These are phyloP conservation scores for Aspergillus homomorphus DNA, from an alignment of 495 filamentous ascomycete species.

Conservation along the genomic window DNA sequence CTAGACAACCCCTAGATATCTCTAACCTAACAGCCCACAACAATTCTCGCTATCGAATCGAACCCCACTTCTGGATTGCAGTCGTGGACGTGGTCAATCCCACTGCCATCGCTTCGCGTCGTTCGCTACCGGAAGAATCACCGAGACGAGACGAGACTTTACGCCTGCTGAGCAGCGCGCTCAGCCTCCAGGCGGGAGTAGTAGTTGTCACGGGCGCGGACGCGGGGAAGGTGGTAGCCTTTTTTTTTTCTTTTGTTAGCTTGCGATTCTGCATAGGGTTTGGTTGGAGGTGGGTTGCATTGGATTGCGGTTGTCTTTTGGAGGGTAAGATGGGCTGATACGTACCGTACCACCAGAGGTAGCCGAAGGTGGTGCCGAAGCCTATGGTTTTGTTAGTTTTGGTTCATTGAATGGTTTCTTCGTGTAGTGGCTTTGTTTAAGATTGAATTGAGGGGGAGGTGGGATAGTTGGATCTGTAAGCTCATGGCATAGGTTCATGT, in stretches of 20 bases:
- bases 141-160: conserved; percentile 19
- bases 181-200: conserved; percentile 74
- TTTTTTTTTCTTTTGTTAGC: conserved; percentile 11
- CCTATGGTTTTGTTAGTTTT: conserved; percentile 35
- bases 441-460: not conserved
- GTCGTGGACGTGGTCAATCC: too few relatives aligned
- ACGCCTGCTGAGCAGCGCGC: conserved; percentile 47
- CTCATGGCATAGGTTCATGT: not conserved
- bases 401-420: not conserved
- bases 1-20: too few relatives aligned
- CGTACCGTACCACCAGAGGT: conserved; percentile 80
- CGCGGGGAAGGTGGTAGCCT: conserved; percentile 77
- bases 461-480: not conserved
- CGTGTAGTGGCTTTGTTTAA: not conserved
- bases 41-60: too few relatives aligned
- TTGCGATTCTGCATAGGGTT: not conserved
- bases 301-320: not conserved
- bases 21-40: too few relatives aligned
- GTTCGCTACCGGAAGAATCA: too few relatives aligned
- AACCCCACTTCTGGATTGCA: too few relatives aligned
- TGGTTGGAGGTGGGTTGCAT: too few relatives aligned
- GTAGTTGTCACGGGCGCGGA: conserved; percentile 70
- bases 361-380: conserved; percentile 67
- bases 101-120: too few relatives aligned
- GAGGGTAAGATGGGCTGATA: conserved; percentile 24